Percentiles rank a stretch among this genome's conserved stretches.
These are phyloP conservation scores for Curvularia lunata DNA, from an alignment of 2,329 filamentous ascomycete genomes.

Conservation along the genomic window DNA sequence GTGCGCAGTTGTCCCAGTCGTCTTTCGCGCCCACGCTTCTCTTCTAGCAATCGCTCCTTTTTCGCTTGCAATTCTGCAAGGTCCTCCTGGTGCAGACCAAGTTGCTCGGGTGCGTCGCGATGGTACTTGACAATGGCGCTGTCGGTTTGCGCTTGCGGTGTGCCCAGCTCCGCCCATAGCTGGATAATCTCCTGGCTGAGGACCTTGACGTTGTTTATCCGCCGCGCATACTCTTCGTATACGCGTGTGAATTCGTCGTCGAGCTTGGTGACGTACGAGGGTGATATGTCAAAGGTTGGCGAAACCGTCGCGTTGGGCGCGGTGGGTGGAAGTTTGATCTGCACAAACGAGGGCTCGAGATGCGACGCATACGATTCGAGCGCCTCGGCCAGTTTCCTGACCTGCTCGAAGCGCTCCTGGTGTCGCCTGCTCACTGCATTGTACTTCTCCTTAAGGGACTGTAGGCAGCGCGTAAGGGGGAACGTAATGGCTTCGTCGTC, in stretches of 20 bases:
- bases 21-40: slow-evolving; percentile 85
- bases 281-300: slow-evolving; percentile 89
- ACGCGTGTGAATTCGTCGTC: slow-evolving; percentile 92
- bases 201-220: slow-evolving; percentile 75
- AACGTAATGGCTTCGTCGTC: slow-evolving; percentile 75
- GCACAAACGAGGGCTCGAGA: slow-evolving; percentile 86
- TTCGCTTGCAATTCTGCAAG: slow-evolving; percentile 72
- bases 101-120: slow-evolving; percentile 87
- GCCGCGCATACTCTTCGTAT: slow-evolving; percentile 93
- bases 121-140: slow-evolving; percentile 85
- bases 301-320: slow-evolving; percentile 76
- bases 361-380: slow-evolving; percentile 96
- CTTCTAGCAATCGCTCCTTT: slow-evolving; percentile 82
- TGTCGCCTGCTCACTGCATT: slow-evolving; percentile 79
- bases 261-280: slow-evolving; percentile 82
- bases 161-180: slow-evolving; percentile 94
- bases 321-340: slow-evolving; percentile 83
- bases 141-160: slow-evolving; percentile 91
- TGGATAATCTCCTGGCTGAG: slow-evolving; percentile 86
- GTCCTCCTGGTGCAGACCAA: slow-evolving; percentile 90
- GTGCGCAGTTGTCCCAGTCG: slow-evolving; percentile 75
- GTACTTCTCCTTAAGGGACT: slow-evolving; percentile 84
- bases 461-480: slow-evolving; percentile 80
- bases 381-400: slow-evolving; percentile 92
- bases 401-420: slow-evolving; percentile 90